Conservation (phyloP, 1,284 basidiomycete species). For the Moesziomyces antarcticus region DNA sequence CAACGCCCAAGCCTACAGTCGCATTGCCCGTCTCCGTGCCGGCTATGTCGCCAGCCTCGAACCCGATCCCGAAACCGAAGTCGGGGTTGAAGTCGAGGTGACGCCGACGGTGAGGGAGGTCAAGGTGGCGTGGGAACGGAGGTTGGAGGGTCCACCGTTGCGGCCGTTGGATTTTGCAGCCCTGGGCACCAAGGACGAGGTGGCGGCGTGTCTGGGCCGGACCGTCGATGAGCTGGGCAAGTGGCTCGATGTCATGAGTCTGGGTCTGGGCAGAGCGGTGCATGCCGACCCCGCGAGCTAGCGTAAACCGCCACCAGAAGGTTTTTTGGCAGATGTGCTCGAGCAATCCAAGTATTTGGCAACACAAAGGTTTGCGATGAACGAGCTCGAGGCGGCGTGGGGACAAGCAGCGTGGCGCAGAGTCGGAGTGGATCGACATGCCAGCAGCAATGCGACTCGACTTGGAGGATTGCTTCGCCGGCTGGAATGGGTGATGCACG, state of each 20-base stretch:
- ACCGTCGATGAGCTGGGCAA: slow-evolving; percentile 82
- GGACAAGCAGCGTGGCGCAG: too few species aligned
- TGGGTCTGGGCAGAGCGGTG: slow-evolving; percentile 68
- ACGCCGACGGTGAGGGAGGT: not conserved
- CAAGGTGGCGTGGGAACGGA: not conserved
- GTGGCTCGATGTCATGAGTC: slow-evolving; percentile 82
- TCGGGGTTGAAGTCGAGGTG: too few species aligned
- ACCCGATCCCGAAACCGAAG: too few species aligned
- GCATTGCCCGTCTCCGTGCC: slow-evolving; percentile 22
- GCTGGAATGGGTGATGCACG: too few species aligned
- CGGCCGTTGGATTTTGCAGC: slow-evolving; percentile 77
- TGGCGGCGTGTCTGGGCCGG: slow-evolving; percentile 78
- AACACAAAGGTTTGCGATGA: too few species aligned
- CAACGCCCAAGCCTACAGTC: slow-evolving; percentile 19
- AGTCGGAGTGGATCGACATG: too few species aligned
- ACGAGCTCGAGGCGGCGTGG: too few species aligned
- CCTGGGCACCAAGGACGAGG: slow-evolving; percentile 75
- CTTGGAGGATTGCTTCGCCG: too few species aligned
- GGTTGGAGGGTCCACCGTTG: slow-evolving; percentile 69
- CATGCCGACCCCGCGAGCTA: slow-evolving; percentile 10
- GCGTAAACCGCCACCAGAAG: not conserved
- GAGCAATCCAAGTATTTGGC: too few species aligned
- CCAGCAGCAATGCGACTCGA: too few species aligned
- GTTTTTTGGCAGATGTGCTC: too few species aligned
- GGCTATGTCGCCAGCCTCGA: slow-evolving; percentile 14